Percentiles rank a stretch among this genome's conserved stretches.
Evolutionary conservation across 805 yeast genomes (phyloP).

Genomic region (Saccharomyces kudriavzevii): DNA sequence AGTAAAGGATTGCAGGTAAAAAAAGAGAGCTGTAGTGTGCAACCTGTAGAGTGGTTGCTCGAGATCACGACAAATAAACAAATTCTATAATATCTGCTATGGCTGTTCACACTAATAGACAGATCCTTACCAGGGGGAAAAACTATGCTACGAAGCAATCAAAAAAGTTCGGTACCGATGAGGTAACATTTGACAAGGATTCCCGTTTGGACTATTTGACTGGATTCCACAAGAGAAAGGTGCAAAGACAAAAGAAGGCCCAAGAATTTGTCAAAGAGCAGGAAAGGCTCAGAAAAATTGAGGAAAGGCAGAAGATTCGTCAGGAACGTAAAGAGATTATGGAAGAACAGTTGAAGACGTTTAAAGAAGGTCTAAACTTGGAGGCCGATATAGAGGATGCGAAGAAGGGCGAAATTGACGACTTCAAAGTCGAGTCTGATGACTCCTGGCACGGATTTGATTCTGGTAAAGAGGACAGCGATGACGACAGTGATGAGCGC

Average conservation of each 20-base stretch:
- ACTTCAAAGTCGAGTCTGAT: constrained; percentile 7
- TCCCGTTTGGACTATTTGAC: constrained; percentile 79
- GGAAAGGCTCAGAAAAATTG: constrained; percentile 61
- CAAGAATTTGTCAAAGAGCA: constrained; percentile 67
- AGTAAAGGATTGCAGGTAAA: neutral
- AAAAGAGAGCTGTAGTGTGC: neutral
- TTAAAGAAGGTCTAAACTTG: constrained; percentile 27
- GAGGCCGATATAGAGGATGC: constrained; percentile 20
- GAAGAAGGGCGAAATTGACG: constrained; percentile 8
- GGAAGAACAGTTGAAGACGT: constrained; percentile 43
- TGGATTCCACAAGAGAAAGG: constrained; percentile 90
- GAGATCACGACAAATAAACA: neutral
- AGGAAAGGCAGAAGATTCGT: constrained; percentile 54
- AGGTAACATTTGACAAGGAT: constrained; percentile 74
- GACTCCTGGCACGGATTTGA: constrained; percentile 37
- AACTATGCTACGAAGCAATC: constrained; percentile 63
- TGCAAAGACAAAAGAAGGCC: constrained; percentile 83
- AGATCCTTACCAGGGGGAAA: constrained; percentile 81
- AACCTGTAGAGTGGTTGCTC: neutral
- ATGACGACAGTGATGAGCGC: constrained; percentile 13
- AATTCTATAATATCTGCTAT: neutral
- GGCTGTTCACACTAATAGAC: constrained; percentile 46
- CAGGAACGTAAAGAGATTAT: constrained; percentile 64
- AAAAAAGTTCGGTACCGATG: constrained; percentile 64
- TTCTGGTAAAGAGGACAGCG: constrained; percentile 21